Base-by-base conservation (phyloP, 1,139 yeast species). In the Hansenula lynferdii region DNA sequence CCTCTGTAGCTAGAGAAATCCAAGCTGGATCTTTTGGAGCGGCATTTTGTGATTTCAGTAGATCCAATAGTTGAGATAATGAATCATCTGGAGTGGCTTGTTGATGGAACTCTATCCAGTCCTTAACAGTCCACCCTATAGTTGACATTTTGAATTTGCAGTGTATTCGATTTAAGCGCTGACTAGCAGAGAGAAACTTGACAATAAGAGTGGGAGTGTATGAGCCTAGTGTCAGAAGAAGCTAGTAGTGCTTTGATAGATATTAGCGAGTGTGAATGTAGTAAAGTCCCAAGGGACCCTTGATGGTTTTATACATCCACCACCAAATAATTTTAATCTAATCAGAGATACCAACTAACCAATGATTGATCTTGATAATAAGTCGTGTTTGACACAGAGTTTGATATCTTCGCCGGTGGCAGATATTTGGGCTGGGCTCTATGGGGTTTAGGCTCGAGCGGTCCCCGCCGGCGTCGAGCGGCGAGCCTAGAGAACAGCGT, bases 1-100 rank as follows among this genome's bases (percentile, higher is more conserved):
- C 83, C 26, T 61, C 61, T 5, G 83, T 56, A 5, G 85, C 83
- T 27, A 87, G 60, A 4, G 95, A 76, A 54, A 90, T 89, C 97
- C 97, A 90, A 2, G 96, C 96, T 4, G 95, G 85, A 55, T 87
- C 95, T 28, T 63, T 57, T 14, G 77, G 71, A 1, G 72, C 64
- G 8, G 60, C 42, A 15, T 58, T 43, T 50, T 80, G 84, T 18
- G 73, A 61, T 18, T 57, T 50, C 22, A 85, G 66, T 33, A 86
- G 64, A 15, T 62, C 50, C 12, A 61, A 47, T 35, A 89, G 67
- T 28, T 70, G 55, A 9, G 67, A 61, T 38, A 72, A 72, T 10
- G 95, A 85, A 37, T 72, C 74, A 20, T 70, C 70, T 12, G 87
- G 81, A 2, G 85, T 70, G n/a, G 81, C 62, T 35, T 70, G 68